Conservation (phyloP, 1,139 yeast genomes). For the Scheffersomyces titani region DNA sequence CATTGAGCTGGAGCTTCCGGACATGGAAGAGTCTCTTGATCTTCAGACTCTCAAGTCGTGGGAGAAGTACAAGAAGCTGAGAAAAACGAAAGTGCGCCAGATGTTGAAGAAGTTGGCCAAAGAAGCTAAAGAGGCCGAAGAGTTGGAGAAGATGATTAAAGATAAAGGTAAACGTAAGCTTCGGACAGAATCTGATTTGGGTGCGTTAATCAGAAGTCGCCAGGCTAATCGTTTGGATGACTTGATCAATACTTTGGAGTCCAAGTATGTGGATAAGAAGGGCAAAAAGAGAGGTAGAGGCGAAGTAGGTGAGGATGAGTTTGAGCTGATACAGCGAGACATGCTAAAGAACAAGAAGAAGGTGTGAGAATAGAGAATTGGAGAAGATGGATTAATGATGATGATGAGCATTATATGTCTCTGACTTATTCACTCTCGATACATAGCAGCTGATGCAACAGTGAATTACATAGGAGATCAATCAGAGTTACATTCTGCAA, state of each 20-base stretch:
- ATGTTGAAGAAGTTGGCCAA: slow-evolving; percentile 48
- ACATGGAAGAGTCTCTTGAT: slow-evolving; percentile 28
- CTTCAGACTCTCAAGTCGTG: slow-evolving; percentile 40
- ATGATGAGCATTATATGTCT: background rate
- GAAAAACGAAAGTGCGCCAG: slow-evolving; percentile 48
- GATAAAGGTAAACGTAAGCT: slow-evolving; percentile 31
- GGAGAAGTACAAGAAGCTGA: slow-evolving; percentile 52
- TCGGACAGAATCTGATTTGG: slow-evolving; percentile 45
- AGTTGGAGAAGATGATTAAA: slow-evolving; percentile 52
- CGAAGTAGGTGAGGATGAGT: slow-evolving; percentile 44
- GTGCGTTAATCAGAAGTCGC: slow-evolving; percentile 50
- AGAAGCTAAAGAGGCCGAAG: slow-evolving; percentile 73
- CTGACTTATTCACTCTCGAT: background rate
- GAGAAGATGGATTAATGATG: background rate
- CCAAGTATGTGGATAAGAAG: slow-evolving; percentile 49
- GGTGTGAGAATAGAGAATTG: background rate
- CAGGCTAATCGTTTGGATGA: slow-evolving; percentile 45
- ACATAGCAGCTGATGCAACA: background rate
- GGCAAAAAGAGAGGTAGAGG: slow-evolving; percentile 33
- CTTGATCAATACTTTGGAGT: slow-evolving; percentile 52
- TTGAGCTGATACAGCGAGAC: slow-evolving; percentile 34
- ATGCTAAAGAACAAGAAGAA: slow-evolving; percentile 7
- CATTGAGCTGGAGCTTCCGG: slow-evolving; percentile 46
- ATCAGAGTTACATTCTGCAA: background rate
- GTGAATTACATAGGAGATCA: background rate